phyloP scores from a whole-genome alignment of 306 rosid species.

The Gillenia trifoliata region DNA sequence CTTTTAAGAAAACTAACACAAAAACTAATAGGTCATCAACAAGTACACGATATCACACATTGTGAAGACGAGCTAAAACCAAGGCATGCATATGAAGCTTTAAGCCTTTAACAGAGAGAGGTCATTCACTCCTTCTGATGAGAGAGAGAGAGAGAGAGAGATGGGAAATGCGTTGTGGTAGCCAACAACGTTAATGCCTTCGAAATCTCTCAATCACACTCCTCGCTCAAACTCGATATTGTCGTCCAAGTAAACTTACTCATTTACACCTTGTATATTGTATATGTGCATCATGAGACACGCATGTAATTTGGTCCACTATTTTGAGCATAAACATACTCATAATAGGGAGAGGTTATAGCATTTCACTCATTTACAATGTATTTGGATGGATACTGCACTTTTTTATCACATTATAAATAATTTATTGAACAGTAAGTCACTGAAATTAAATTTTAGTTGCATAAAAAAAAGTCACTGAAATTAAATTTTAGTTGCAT shows the following conservation, averaged over 20 bases:
- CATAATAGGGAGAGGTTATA: no score
- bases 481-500: no score
- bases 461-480: no score
- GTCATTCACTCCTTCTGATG: not conserved
- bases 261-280: not conserved
- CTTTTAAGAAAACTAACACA: not conserved
- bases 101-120: not conserved
- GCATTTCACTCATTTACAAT: no score
- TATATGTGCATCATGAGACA: no score
- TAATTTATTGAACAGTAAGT: no score
- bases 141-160: not conserved
- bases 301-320: no score
- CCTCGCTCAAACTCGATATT: conserved; percentile 16
- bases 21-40: not conserved
- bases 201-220: conserved; percentile 25
- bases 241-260: not conserved
- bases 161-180: not conserved
- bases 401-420: no score
- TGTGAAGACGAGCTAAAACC: not conserved
- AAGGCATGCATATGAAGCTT: not conserved
- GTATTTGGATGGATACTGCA: no score
- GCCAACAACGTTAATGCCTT: conserved; percentile 42
- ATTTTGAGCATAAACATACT: no score
- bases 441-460: no score
- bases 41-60: not conserved